Evolutionary conservation across 2,329 filamentous ascomycete species (phyloP), one percentile per base, ranked within the genome.

Genomic region (Penicillium sp.): DNA sequence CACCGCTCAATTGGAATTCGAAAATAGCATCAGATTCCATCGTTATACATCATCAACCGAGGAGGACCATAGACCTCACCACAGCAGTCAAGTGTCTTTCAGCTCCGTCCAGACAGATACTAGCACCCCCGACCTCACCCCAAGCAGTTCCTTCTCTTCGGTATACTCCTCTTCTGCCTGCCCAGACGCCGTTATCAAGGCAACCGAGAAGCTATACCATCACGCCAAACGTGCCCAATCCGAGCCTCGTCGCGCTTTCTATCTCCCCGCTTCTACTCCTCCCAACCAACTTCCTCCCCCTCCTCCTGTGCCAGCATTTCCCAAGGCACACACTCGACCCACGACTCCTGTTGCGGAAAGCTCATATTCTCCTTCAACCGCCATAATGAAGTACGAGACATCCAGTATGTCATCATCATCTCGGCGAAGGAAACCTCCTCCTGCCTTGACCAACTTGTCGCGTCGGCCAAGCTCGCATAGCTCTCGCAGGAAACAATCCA

Each of bases 101-200:
- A 73, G 73, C 61, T 76, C 74, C 0, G 63, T 70, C 0, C 66
- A 70, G 2, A 69, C 71, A 11, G 73, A 75, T 57, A 66, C 55
- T 25, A 66, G 63, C 4, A 76, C 71, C 0, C 75, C 75, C 0
- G 72, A 76, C 38, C 61, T 77, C 38, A 77, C 74, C 0, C 75
- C 75, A 0, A 77, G 74, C 62, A 76, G 71, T 58, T 77, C 75
- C 1, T 76, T 77, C 60, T 77, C 75, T 25, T 77, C 75, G 1
- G 67, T 69, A 5, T 72, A 74, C 54, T 75, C 74, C 7, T 65
- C 69, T 15, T 64, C 70, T 0, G 60, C 69, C 5, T 73, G 73
- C 43, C 69, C 72, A 0, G 69, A 74, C 41, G 64, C 63, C 0
- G 65, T 71, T 2, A 47, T 72, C 5, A 68, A 66, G 25, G 68